Evolutionary conservation across 129 eudicot genomes (phyloP).

Genomic region (Saposhnikovia divaricata): DNA sequence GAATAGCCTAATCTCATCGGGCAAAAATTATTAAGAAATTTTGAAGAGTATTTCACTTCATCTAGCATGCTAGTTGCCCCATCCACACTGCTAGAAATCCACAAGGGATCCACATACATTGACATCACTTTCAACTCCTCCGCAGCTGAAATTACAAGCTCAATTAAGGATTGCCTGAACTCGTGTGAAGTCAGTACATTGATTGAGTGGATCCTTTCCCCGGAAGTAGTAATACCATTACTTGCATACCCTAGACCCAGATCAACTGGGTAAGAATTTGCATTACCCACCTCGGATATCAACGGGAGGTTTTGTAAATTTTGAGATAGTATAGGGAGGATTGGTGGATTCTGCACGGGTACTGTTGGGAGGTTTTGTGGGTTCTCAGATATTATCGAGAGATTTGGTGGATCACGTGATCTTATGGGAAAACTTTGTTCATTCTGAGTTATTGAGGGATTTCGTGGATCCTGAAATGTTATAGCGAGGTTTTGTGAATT

Average conservation of each 20-base stretch:
- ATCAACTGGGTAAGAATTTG: not conserved
- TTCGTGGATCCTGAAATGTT: too few species aligned
- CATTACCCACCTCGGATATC: not conserved
- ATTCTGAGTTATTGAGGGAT: too few species aligned
- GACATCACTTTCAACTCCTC: conserved; percentile 44
- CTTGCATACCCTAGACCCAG: not conserved
- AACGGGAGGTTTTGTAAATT: too few species aligned
- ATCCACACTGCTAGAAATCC: conserved; percentile 30
- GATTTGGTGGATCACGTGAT: too few species aligned
- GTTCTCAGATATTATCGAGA: too few species aligned
- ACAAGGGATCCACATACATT: conserved; percentile 32
- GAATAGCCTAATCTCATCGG: conserved; percentile 17
- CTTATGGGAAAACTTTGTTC: too few species aligned
- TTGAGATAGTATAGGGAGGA: too few species aligned
- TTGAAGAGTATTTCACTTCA: conserved; percentile 32
- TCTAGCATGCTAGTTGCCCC: conserved; percentile 20
- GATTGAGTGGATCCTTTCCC: not conserved
- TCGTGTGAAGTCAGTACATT: conserved; percentile 21
- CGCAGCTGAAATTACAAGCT: conserved; percentile 51
- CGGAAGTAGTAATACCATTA: not conserved
- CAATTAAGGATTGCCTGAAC: conserved; percentile 32
- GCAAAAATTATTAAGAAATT: conserved; percentile 33
- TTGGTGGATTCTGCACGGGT: too few species aligned
- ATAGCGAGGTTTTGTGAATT: too few species aligned
- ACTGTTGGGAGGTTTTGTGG: too few species aligned